Conservation (phyloP, 805 yeast genomes). For the Yarrowia sp. region DNA sequence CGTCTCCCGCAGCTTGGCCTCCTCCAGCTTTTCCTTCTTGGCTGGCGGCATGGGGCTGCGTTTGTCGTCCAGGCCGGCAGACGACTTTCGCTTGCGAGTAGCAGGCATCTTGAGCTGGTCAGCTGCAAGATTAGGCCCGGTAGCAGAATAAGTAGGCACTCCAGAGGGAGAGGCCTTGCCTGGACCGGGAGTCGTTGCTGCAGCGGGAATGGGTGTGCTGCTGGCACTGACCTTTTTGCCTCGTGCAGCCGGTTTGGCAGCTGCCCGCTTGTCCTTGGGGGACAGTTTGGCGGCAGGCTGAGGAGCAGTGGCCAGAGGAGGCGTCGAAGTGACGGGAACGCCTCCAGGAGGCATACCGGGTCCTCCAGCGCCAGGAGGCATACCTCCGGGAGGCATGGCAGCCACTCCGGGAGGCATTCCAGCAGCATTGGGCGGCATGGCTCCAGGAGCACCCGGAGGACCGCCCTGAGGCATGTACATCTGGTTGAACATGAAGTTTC, state of each 20-base stretch:
- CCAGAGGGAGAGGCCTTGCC: conserved; percentile 32
- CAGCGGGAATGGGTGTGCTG: not conserved
- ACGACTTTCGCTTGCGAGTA: conserved; percentile 32
- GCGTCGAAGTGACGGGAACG: conserved; percentile 27
- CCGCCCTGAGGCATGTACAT: not conserved
- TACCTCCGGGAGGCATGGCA: conserved; percentile 16
- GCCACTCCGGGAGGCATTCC: conserved; percentile 15
- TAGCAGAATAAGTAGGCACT: conserved; percentile 32
- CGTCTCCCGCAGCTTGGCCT: conserved; percentile 30
- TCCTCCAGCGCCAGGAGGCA: not conserved
- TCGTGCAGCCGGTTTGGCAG: not conserved
- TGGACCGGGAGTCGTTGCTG: not conserved
- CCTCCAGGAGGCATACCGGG: conserved; percentile 26
- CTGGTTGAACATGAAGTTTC: conserved; percentile 9
- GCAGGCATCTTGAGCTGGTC: conserved; percentile 37
- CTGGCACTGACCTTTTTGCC: conserved; percentile 17
- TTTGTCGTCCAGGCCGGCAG: conserved; percentile 27
- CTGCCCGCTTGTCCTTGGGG: conserved; percentile 19
- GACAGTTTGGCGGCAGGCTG: conserved; percentile 6
- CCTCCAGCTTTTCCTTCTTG: conserved; percentile 27
- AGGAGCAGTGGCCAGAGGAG: not conserved
- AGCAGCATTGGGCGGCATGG: not conserved
- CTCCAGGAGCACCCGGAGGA: not conserved
- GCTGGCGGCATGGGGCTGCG: conserved; percentile 31
- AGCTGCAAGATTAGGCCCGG: conserved; percentile 31